Conservation (phyloP, 495 filamentous ascomycete species). For the Hypoxylon intermedium region DNA sequence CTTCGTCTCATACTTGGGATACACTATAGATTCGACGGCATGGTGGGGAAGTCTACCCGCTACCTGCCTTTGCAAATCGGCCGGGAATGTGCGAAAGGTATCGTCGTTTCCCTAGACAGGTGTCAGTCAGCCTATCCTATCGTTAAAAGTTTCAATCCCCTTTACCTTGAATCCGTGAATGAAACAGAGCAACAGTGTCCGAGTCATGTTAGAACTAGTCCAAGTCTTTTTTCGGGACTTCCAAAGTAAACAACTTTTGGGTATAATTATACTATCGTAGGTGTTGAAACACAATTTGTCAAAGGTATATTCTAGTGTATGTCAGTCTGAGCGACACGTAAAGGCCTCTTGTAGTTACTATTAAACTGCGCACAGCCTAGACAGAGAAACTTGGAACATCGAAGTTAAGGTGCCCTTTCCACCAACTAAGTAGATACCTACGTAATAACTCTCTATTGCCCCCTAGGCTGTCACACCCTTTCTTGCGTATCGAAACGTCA, state of each 20-base stretch:
- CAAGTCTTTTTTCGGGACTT: neutral
- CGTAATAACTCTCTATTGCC: neutral
- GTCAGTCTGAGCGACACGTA: no score
- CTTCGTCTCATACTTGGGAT: conserved; percentile 90
- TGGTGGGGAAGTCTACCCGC: conserved; percentile 74
- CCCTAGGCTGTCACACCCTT: conserved; percentile 23
- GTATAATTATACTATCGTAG: conserved; percentile 4
- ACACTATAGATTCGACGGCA: conserved; percentile 72
- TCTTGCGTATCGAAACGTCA: conserved; percentile 25
- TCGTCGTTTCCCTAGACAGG: conserved; percentile 75
- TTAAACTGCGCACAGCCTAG: no score
- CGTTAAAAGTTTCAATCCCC: neutral
- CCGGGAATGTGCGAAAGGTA: conserved; percentile 81
- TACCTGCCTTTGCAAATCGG: conserved; percentile 72
- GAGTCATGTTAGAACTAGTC: conserved; percentile 63
- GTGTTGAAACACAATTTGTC: neutral
- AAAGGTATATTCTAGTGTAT: neutral
- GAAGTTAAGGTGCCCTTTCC: no score
- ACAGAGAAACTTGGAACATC: no score
- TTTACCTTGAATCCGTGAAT: conserved; percentile 93
- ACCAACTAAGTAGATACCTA: neutral
- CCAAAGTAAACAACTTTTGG: no score
- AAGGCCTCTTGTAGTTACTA: no score
- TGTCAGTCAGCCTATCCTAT: neutral
- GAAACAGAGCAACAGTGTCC: conserved; percentile 85